Base-by-base conservation (phyloP, 768 basidiomycete species). In the Lanmaoa rubissima region DNA sequence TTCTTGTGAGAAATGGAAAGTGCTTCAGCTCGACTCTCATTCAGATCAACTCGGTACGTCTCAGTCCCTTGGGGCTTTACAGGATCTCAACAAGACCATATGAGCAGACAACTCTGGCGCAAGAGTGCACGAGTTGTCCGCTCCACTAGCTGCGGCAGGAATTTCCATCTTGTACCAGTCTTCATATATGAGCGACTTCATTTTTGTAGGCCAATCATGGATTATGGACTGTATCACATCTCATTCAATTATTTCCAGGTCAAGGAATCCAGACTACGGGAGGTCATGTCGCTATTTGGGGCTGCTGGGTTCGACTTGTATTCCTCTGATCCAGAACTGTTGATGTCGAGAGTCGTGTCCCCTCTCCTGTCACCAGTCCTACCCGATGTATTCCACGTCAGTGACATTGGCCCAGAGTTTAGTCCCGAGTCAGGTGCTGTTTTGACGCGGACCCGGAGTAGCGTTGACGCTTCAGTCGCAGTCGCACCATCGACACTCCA, bases 91-190 rank as follows among this genome's bases (percentile, higher is more conserved):
- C 52, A 45, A 38, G 40, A 46, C 62, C 54, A 40, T 43, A 43
- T 26, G 11, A 40, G 3, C 61, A 88, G 87, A 86, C 67, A 83
- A 80, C 58, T 84, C 87, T 6, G 88, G 88, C 13, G 84, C 86
- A 19, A 80, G 90, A 45, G 83, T 91, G 1, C 82, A 85, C 58
- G 88, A 91, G 65, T 76, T 92, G 34, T 90, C 90, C 21, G 84
- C 86, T 16, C 87, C 86, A 34, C 74, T 92, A 19, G 88, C 88
- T 12, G 84, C 82, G 13, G 86, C 85, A 38, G 87, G 88, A 3
- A 90, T 92, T 38, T 88, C 87, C 34, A 92, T 92, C 48, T 75
- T 92, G 14, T 92, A 92, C 69, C 87, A 90, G 66, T 89, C 87
- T 6, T 88, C 88, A 3, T 91, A 92, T 69, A 84, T 83, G 81